Evolutionary conservation across 176 grass and related monocot species (phyloP).

Genomic region (Oryza brachyantha): DNA sequence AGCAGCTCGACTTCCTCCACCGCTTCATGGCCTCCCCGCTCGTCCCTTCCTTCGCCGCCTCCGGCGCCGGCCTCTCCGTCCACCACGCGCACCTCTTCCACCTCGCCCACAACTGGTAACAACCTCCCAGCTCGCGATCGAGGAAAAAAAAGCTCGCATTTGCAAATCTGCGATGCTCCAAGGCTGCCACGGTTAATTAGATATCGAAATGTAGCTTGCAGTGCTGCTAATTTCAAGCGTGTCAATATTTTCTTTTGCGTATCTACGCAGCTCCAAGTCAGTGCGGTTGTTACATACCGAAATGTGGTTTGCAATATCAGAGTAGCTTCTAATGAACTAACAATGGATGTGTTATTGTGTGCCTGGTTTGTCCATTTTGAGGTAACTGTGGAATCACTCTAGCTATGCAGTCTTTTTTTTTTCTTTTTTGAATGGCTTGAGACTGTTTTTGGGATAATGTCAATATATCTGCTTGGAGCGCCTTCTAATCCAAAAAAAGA

Average conservation of each 20-base stretch:
- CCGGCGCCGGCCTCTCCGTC: slow-evolving; percentile 54
- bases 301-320: slow-evolving; percentile 1
- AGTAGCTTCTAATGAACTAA: not conserved
- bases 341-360: not conserved
- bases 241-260: not conserved
- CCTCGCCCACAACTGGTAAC: slow-evolving; percentile 69
- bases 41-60: slow-evolving; percentile 66
- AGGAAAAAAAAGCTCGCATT: not conserved
- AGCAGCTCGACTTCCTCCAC: slow-evolving; percentile 99
- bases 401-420: not conserved
- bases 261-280: not conserved
- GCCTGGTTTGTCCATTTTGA: not conserved
- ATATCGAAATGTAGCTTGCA: not conserved
- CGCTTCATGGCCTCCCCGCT: slow-evolving; percentile 89
- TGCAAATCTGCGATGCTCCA: not conserved
- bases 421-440: not conserved
- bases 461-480: not conserved
- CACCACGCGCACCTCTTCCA: slow-evolving; percentile 68
- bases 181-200: not conserved
- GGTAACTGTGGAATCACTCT: not conserved
- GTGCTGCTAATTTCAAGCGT: not conserved
- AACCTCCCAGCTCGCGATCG: too few relatives aligned
- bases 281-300: not conserved
- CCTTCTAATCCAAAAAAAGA: not conserved
- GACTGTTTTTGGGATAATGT: not conserved